Conservation (phyloP, 2,329 filamentous ascomycete species). For the Xylogone sp. region DNA sequence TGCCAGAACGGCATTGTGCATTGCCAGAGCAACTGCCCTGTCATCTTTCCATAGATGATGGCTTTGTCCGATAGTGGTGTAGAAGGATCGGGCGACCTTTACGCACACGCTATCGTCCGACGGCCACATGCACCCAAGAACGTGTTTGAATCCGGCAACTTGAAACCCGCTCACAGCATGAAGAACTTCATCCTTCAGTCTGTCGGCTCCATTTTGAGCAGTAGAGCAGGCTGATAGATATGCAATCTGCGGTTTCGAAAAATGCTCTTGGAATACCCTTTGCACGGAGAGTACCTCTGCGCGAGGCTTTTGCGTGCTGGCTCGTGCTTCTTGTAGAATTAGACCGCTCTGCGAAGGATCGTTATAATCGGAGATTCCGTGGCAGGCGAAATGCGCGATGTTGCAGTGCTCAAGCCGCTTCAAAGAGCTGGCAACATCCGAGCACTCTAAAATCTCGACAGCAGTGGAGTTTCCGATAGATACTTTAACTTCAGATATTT, state of each 20-base stretch:
- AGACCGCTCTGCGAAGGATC: conserved; percentile 17
- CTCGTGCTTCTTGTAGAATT: conserved; percentile 12
- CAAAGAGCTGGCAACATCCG: neutral
- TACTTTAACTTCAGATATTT: neutral
- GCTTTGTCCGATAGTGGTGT: conserved; percentile 8
- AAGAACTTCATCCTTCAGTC: conserved; percentile 29
- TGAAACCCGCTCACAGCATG: conserved; percentile 33
- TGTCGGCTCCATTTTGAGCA: conserved; percentile 20
- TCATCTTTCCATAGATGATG: conserved; percentile 13
- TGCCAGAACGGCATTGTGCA: conserved; percentile 10
- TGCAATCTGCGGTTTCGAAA: conserved; percentile 18
- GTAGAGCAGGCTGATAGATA: conserved; percentile 36
- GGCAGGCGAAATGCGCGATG: conserved; percentile 18
- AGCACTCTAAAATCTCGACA: too few species aligned
- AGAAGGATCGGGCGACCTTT: conserved; percentile 21
- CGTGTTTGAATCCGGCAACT: conserved; percentile 30
- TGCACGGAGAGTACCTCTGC: conserved; percentile 6
- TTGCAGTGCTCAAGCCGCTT: neutral
- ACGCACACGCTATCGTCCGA: conserved; percentile 20
- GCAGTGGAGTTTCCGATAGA: neutral
- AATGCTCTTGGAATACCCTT: neutral
- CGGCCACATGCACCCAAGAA: conserved; percentile 31
- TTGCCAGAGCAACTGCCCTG: conserved; percentile 7
- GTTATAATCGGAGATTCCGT: conserved; percentile 12
- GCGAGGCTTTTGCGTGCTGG: neutral